Percentiles rank a stretch among this genome's conserved stretches.
Conservation (phyloP, 169 alveolate species). For the Eimeria zaria region DNA sequence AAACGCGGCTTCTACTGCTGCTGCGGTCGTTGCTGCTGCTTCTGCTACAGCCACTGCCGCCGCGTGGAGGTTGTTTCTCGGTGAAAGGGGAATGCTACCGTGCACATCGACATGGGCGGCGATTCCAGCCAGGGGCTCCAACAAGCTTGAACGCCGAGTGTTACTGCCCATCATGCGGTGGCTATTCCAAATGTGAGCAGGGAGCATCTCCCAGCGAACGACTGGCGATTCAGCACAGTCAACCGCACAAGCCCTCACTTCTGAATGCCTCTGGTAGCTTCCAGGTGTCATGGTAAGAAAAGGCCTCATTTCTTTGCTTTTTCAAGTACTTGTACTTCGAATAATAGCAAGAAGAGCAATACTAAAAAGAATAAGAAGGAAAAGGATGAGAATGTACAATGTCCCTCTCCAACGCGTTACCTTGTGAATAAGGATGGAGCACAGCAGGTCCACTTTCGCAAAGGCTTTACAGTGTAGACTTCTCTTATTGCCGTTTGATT, state of each 20-base stretch:
- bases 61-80: neutral
- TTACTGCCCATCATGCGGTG: neutral
- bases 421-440: neutral
- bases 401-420: neutral
- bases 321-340: too few species aligned
- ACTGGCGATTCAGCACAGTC: neutral
- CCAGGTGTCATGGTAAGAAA: neutral
- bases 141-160: neutral
- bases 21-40: neutral
- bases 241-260: neutral
- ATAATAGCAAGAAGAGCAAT: neutral
- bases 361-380: neutral
- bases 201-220: constrained; percentile 52
- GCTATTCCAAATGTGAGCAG: neutral
- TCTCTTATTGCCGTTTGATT: too few species aligned
- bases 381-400: neutral
- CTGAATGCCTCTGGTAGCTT: neutral
- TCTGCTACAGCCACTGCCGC: neutral
- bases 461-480: neutral
- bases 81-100: neutral
- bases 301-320: neutral
- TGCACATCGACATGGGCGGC: neutral
- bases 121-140: constrained; percentile 27
- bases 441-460: neutral
- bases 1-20: neutral